A percentile compares a stretch with the other conserved stretches of the same genome.
Evolutionary conservation across 2,329 filamentous ascomycete species (phyloP).

Genomic region (Elsinoe ampelina): DNA sequence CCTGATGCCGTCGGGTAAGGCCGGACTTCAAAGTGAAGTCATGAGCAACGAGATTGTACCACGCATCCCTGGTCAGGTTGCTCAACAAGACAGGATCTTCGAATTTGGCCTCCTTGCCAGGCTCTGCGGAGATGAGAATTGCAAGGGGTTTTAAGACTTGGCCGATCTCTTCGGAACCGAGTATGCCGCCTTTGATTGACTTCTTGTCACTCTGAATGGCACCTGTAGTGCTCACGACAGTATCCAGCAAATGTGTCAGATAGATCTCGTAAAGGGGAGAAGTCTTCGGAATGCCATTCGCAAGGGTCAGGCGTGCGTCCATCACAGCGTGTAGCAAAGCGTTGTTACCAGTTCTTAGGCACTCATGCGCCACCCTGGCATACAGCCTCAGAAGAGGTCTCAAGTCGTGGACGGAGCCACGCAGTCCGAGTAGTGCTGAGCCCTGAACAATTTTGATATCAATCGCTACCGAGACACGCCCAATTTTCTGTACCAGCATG

Average conservation of each 20-base stretch:
- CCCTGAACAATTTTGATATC: conserved; percentile 81
- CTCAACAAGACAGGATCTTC: conserved; percentile 42
- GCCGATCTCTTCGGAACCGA: conserved; percentile 77
- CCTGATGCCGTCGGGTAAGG: conserved; percentile 60
- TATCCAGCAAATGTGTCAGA: conserved; percentile 71
- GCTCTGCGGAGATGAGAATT: conserved; percentile 62
- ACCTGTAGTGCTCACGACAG: conserved; percentile 77
- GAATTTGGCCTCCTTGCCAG: conserved; percentile 29
- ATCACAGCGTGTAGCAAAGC: conserved; percentile 64
- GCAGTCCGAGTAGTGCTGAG: conserved; percentile 66
- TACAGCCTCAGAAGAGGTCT: conserved; percentile 79
- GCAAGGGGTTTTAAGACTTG: conserved; percentile 84
- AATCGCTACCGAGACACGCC: conserved; percentile 68
- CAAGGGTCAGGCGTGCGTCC: conserved; percentile 71
- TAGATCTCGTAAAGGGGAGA: conserved; percentile 77
- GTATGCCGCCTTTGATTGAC: conserved; percentile 56
- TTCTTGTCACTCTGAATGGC: conserved; percentile 48
- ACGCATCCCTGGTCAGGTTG: conserved; percentile 71
- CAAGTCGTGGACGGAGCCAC: conserved; percentile 72
- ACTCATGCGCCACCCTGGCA: conserved; percentile 62
- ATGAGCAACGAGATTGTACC: conserved; percentile 96
- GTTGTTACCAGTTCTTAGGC: conserved; percentile 58
- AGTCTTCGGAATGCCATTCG: conserved; percentile 55
- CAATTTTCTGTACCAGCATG: conserved; percentile 93
- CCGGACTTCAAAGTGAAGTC: conserved; percentile 71